Evolutionary conservation across 2,329 filamentous ascomycete species (phyloP).

Genomic region (Ciborinia camelliae): DNA sequence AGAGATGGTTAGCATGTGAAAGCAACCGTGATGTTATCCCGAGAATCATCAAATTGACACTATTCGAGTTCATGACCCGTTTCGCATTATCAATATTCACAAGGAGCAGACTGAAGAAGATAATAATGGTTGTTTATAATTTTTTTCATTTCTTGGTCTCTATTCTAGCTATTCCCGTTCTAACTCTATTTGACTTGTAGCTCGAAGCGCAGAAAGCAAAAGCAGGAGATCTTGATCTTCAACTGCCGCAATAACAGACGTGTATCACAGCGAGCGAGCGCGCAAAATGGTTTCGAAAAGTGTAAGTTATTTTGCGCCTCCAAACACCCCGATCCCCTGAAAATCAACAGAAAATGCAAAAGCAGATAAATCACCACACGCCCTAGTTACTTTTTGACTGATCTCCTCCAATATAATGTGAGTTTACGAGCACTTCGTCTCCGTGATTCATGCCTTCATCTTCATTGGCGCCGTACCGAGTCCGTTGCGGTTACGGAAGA

Average conservation of each 20-base stretch:
- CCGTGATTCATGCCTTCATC: slow-evolving; percentile 25
- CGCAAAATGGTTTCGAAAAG: not conserved
- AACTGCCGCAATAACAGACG: not conserved
- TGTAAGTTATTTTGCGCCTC: not conserved
- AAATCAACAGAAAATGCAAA: not conserved
- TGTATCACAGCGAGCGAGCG: not conserved
- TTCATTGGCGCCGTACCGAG: slow-evolving; percentile 52
- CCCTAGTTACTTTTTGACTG: not conserved
- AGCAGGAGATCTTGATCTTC: not conserved
- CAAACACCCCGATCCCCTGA: not conserved
- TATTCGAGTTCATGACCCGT: not conserved
- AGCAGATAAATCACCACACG: not conserved
- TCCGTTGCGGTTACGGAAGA: slow-evolving; percentile 94
- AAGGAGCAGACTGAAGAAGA: not conserved
- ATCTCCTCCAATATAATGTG: not conserved
- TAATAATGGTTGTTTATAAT: not conserved
- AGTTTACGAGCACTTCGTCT: slow-evolving; percentile 4
- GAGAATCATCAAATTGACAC: not conserved
- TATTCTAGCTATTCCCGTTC: not conserved
- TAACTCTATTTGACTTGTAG: not conserved
- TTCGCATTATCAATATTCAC: not conserved
- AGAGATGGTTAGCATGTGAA: not conserved
- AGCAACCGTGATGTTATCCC: not conserved
- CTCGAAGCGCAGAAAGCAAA: not conserved
- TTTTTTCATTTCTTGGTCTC: not conserved